These are phyloP conservation scores for Sugiyamaella floridensis DNA, from an alignment of 805 yeast genomes.

Conservation along the genomic window DNA sequence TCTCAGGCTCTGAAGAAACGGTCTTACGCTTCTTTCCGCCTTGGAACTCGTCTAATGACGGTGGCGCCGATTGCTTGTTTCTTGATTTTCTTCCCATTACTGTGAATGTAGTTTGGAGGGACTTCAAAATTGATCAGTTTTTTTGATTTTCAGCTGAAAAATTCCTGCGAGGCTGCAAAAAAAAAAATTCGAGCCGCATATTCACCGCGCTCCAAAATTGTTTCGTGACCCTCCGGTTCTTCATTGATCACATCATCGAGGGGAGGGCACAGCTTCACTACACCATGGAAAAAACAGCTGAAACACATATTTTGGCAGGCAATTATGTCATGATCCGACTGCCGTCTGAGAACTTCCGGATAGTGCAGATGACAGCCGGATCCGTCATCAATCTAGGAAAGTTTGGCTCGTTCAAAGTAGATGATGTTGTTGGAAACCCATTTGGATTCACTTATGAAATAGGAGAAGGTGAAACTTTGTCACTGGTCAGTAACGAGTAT, in stretches of 20 bases:
- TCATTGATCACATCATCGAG: neutral
- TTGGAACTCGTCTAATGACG: constrained; percentile 74
- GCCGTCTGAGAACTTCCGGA: constrained; percentile 75
- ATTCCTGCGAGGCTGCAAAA: neutral
- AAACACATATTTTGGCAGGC: constrained; percentile 36
- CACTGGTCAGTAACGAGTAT: constrained; percentile 26
- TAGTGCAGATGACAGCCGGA: constrained; percentile 58
- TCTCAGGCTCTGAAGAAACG: constrained; percentile 14
- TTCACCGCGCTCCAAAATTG: neutral
- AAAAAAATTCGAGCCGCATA: neutral
- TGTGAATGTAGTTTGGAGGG: neutral
- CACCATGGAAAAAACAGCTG: constrained; percentile 6
- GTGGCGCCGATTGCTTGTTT: constrained; percentile 91
- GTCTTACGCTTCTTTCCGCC: constrained; percentile 25
- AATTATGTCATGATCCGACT: constrained; percentile 60
- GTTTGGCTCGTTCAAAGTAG: constrained; percentile 77
- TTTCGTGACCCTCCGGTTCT: neutral
- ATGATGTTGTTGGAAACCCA: constrained; percentile 69
- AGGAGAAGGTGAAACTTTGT: constrained; percentile 39
- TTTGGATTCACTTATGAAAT: constrained; percentile 90
- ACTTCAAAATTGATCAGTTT: neutral
- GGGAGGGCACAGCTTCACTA: too few species aligned
- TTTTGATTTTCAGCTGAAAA: neutral
- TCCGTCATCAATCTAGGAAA: constrained; percentile 73
- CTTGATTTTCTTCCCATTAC: constrained; percentile 88